phyloP scores from a whole-genome alignment of 108 stramenopile genomes.

The Epithemia pelagica region DNA sequence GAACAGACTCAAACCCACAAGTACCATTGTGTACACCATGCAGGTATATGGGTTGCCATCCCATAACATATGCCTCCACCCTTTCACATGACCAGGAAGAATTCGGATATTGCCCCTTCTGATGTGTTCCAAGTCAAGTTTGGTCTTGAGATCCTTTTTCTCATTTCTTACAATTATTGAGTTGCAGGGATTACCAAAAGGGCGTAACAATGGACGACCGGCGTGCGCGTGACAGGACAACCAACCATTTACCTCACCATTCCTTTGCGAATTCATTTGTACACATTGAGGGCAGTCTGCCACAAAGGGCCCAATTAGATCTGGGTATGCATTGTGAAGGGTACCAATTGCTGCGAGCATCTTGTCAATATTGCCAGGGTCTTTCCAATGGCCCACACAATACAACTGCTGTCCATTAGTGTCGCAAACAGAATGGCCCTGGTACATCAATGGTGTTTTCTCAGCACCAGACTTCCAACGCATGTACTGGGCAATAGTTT shows the following conservation, averaged over 20 bases:
- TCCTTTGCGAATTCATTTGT: not conserved
- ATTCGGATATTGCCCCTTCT: not conserved
- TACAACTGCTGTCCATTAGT: not conserved
- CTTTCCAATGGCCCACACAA: not conserved
- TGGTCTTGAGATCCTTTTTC: not conserved
- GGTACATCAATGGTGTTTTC: not conserved
- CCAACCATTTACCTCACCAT: not conserved
- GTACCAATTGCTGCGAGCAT: not conserved
- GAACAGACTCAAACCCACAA: not conserved
- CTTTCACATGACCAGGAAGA: not conserved
- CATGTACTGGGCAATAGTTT: conserved; percentile 1
- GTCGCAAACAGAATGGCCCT: not conserved
- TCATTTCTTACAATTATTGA: not conserved
- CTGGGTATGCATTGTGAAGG: not conserved
- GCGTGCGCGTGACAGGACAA: not conserved
- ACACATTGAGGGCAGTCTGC: not conserved
- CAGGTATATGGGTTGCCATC: not conserved
- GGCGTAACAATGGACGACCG: not conserved
- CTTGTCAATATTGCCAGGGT: not conserved
- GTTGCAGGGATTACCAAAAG: not conserved
- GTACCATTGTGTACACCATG: conserved; percentile 2
- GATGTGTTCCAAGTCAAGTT: not conserved
- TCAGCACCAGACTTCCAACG: not conserved
- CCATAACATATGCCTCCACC: not conserved
- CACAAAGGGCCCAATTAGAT: conserved; percentile 1